Evolutionary conservation across 2,329 filamentous ascomycete species (phyloP), one percentile per base, ranked within the genome.

Genomic region (Cercospora sp.): DNA sequence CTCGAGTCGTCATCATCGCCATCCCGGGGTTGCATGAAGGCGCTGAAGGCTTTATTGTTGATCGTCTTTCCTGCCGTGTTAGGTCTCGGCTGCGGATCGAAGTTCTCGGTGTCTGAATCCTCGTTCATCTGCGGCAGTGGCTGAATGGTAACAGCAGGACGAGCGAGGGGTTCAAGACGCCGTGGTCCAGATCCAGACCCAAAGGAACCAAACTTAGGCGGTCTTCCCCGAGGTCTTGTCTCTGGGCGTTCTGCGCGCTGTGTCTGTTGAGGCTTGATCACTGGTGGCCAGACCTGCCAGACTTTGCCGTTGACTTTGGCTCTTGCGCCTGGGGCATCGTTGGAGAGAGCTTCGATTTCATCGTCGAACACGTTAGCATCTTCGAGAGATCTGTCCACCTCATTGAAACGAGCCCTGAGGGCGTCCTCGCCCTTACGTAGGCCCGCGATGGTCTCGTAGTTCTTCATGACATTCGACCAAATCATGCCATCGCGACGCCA

Each of bases 21-120:
- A n/a, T 23, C 26, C 33, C 5, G 26, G 5, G 28, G 10, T 3
- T 53, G 40, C 16, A 53, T 12, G 8, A 9, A 65, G n/a, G 1
- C 1, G 10, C 18, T 12, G 23, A 31, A 33, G 1, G 26, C 9
- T 20, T 42, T 2, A 45, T 64, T 67, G 36, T 63, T 62, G 42
- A 73, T 62, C 0, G 61, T 69, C 65, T 74, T 74, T 28, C 73
- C 73, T n/a, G n/a, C n/a, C n/a, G n/a, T n/a, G n/a, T n/a, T 67
- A 1, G 66, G 68, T 6, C 63, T 18, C 12, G 48, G 59, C 42
- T 45, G 63, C 12, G 36, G 13, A 10, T 12, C 10, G 12, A 12
- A 18, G 8, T 64, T 60, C 23, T 33, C 48, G 3, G 60, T 53
- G 30, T 63, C 60, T 16, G 13, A 28, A 8, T 30, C 40, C 28